Percentiles rank a stretch among this genome's conserved stretches.
These are phyloP conservation scores for Epicoccum sorghinum DNA, from an alignment of 2,329 filamentous ascomycete genomes.

Conservation along the genomic window DNA sequence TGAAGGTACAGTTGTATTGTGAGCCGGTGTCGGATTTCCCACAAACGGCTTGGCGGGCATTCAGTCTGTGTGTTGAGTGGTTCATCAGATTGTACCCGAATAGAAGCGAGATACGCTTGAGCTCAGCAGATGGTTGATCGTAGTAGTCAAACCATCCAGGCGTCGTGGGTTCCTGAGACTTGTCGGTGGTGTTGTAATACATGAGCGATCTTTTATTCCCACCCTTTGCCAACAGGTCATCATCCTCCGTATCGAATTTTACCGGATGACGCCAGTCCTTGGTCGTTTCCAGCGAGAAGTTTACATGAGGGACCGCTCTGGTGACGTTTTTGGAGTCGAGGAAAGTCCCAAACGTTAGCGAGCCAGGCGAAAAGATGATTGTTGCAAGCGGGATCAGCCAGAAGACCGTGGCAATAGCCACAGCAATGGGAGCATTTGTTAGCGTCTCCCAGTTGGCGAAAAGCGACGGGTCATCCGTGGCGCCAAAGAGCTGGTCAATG, in stretches of 20 bases:
- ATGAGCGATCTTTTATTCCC: constrained; percentile 36
- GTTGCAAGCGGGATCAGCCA: constrained; percentile 47
- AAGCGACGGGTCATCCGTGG: constrained; percentile 41
- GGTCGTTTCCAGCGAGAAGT: constrained; percentile 41
- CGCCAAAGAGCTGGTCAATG: constrained; percentile 46
- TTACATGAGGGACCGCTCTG: constrained; percentile 32
- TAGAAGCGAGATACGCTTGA: constrained; percentile 37
- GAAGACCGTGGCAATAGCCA: constrained; percentile 36
- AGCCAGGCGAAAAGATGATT: constrained; percentile 47
- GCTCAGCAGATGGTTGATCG: constrained; percentile 41
- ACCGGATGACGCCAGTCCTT: constrained; percentile 39
- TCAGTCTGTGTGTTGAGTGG: constrained; percentile 29
- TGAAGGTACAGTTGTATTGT: constrained; percentile 44
- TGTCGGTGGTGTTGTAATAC: constrained; percentile 45
- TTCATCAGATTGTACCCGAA: constrained; percentile 38
- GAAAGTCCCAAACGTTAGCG: constrained; percentile 45
- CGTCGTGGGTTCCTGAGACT: neutral
- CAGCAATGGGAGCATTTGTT: constrained; percentile 34
- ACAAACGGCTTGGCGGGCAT: constrained; percentile 45
- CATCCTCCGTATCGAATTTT: neutral
- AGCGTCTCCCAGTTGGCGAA: constrained; percentile 44
- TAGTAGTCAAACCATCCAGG: constrained; percentile 45
- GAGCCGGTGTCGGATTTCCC: constrained; percentile 26
- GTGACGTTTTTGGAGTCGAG: constrained; percentile 22
- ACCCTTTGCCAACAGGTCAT: constrained; percentile 27